A percentile compares a stretch with the other conserved stretches of the same genome.
phyloP scores from a whole-genome alignment of 163 green algal species.

The Scenedesmus sp. region DNA sequence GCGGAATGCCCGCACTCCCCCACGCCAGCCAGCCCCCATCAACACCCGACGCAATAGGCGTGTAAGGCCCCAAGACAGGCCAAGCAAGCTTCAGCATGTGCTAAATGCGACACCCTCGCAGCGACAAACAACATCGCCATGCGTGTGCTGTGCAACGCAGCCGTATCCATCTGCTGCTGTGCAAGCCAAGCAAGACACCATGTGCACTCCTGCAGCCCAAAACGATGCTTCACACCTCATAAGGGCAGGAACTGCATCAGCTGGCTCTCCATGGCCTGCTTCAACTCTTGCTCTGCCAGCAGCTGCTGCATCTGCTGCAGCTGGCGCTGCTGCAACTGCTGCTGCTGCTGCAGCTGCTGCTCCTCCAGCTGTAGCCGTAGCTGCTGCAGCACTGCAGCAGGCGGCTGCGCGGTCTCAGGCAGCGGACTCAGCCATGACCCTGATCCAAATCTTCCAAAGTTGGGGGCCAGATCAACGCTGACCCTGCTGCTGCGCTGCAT shows the following conservation, averaged over 20 bases:
- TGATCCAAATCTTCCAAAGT: not conserved
- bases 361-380: not conserved
- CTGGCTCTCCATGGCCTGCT: not conserved
- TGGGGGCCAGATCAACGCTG: not conserved
- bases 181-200: not conserved
- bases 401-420: not conserved
- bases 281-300: not conserved
- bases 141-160: no score
- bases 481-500: not conserved
- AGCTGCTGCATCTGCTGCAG: slow-evolving; percentile 4
- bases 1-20: no score
- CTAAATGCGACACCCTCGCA: no score
- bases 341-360: not conserved
- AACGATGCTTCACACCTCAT: not conserved
- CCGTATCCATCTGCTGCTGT: no score
- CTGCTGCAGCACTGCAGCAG: not conserved
- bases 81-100: not conserved
- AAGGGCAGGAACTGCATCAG: slow-evolving; percentile 3
- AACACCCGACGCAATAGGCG: not conserved
- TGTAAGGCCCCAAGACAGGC: not conserved
- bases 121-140: no score
- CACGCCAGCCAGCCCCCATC: not conserved
- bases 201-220: not conserved
- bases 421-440: not conserved
- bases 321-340: slow-evolving; percentile 5